Evolutionary conservation across 805 yeast genomes (phyloP).

Genomic region (Lachancea waltii): DNA sequence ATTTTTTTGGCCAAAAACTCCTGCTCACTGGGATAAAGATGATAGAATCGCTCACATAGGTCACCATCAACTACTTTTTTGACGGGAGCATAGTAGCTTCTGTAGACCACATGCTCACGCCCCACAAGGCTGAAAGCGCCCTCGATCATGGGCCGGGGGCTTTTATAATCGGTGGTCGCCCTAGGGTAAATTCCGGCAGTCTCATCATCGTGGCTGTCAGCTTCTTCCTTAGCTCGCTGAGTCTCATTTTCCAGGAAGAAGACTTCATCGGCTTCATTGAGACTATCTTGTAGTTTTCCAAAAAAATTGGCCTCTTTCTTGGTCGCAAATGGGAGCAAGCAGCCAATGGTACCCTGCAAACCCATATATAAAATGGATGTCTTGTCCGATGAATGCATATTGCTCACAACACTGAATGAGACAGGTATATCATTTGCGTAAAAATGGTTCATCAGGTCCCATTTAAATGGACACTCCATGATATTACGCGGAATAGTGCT

Average conservation of each 20-base stretch:
- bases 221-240: slow-evolving; percentile 4
- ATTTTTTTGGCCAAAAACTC: slow-evolving; percentile 27
- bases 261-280: slow-evolving; percentile 30
- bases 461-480: slow-evolving; percentile 39
- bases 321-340: slow-evolving; percentile 59
- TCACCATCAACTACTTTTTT: slow-evolving; percentile 85
- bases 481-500: slow-evolving; percentile 14
- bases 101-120: slow-evolving; percentile 57
- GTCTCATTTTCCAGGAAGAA: slow-evolving; percentile 13
- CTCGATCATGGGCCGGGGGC: slow-evolving; percentile 13
- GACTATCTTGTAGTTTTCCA: slow-evolving; percentile 43
- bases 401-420: slow-evolving; percentile 42
- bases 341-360: slow-evolving; percentile 75
- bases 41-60: slow-evolving; percentile 52
- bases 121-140: slow-evolving; percentile 43
- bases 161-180: slow-evolving; percentile 3
- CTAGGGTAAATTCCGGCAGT: slow-evolving; percentile 3
- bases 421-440: slow-evolving; percentile 67
- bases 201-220: slow-evolving; percentile 5
- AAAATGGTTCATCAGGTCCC: slow-evolving; percentile 49
- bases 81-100: slow-evolving; percentile 79
- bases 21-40: slow-evolving; percentile 21
- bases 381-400: slow-evolving; percentile 38
- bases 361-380: slow-evolving; percentile 68
- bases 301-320: slow-evolving; percentile 57